Evolutionary conservation across 192 early-diverging fungal genomes (phyloP), one percentile per base, ranked within the genome.

Genomic region (Ramicandelaber brevisporus): DNA sequence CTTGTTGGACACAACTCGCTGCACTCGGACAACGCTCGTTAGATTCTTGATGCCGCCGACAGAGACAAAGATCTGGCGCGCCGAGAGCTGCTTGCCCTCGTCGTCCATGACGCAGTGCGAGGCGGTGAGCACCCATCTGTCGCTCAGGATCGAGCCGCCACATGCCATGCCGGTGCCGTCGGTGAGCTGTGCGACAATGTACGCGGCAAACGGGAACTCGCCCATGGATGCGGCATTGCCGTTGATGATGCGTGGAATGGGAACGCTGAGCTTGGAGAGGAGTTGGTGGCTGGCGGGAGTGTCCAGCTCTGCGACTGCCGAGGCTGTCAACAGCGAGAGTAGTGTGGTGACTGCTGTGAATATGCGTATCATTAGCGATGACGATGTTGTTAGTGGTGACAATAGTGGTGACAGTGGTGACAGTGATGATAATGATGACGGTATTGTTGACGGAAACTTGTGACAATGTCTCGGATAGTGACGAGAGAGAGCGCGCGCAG

Each of bases 331-430:
- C 10, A 12, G 4, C 13, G 4, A 21, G 22, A 1, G 26, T 18
- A 5, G 21, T 23, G 5, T 14, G 22, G 9, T 15, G 14, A 9
- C 21, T 15, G 11, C 9, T 23, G 1, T 21, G 33, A 14, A 25
- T 24, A 17, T 34, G 26, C 33, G 26, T 34, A 5, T 23, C 12
- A 11, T 25, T 21, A 9, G 23, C 33, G 22, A 34, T 23, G 21
- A 14, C 21, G 2, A 34, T 21, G 21, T 34, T 34, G 10, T 34
- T 24, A 1, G 33, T 30, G 10, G 18, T 42, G 14, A 78, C 55
- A 26, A 84, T 41, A 34, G 76, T 84, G 5, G 80, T 73, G 8
- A 84, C 69, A 18, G 78, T 59, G 1, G 71, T 63, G 21, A 84
- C n/a, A n/a, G n/a, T n/a, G n/a, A n/a, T n/a, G n/a, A n/a, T n/a